A percentile compares a stretch with the other conserved stretches of the same genome.
These are phyloP conservation scores for Perkinsus olseni DNA, from an alignment of 169 alveolate species.

Conservation along the genomic window DNA sequence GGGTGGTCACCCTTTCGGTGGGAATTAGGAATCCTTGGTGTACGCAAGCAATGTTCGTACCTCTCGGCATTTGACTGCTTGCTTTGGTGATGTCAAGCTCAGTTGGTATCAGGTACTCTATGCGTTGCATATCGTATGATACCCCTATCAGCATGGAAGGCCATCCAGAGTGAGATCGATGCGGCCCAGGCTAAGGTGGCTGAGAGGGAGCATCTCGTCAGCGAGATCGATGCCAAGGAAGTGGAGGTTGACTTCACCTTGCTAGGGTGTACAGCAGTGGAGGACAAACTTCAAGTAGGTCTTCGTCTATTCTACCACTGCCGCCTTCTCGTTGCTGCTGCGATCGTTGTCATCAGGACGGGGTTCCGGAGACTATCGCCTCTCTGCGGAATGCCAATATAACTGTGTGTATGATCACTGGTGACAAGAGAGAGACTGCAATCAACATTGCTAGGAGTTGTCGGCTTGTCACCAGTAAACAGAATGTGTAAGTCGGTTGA, in stretches of 20 bases:
- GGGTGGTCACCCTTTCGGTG: too few relatives aligned
- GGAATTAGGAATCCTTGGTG: too few relatives aligned
- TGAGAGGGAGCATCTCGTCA: conserved; percentile 51
- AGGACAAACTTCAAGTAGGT: conserved; percentile 66
- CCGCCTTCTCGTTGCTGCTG: background rate
- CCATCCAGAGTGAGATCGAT: conserved; percentile 54
- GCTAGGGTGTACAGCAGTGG: conserved; percentile 83
- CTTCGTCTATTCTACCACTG: too few relatives aligned
- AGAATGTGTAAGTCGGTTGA: background rate
- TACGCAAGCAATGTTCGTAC: too few relatives aligned
- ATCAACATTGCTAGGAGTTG: conserved; percentile 65
- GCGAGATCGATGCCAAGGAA: conserved; percentile 34
- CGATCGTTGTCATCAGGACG: conserved; percentile 47
- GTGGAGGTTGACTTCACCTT: conserved; percentile 62
- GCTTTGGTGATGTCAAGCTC: too few relatives aligned
- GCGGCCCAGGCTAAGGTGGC: conserved; percentile 44
- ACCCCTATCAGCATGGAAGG: conserved; percentile 53
- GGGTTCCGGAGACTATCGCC: conserved; percentile 80
- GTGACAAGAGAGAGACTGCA: conserved; percentile 93
- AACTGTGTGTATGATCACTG: conserved; percentile 88
- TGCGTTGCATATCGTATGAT: conserved; percentile 19
- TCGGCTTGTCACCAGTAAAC: background rate
- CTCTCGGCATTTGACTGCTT: too few relatives aligned
- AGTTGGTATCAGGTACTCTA: background rate
- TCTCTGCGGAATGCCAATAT: conserved; percentile 74